These are phyloP conservation scores for Lichtheimia ramosa DNA, from an alignment of 371 early-diverging fungal species.

Conservation along the genomic window DNA sequence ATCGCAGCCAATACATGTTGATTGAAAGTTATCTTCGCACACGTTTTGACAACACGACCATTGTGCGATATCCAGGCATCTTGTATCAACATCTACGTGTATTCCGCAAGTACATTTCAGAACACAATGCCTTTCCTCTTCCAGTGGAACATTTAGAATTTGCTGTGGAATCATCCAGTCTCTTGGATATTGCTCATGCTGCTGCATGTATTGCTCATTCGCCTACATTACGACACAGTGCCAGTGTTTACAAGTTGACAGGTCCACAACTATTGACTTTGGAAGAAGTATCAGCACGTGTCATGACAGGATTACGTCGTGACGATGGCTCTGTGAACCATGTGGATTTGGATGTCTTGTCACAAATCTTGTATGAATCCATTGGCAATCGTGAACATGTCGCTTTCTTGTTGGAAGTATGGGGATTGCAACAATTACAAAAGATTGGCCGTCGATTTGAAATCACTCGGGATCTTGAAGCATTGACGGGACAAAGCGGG, in stretches of 20 bases:
- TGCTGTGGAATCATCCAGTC: slow-evolving; percentile 46
- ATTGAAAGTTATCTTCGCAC: slow-evolving; percentile 42
- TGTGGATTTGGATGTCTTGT: slow-evolving; percentile 30
- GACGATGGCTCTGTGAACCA: slow-evolving; percentile 28
- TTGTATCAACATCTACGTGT: slow-evolving; percentile 47
- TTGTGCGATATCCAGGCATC: slow-evolving; percentile 51
- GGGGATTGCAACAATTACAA: slow-evolving; percentile 44
- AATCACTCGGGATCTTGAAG: slow-evolving; percentile 50
- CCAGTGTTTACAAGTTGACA: slow-evolving; percentile 44
- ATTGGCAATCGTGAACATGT: slow-evolving; percentile 51
- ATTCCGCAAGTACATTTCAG: slow-evolving; percentile 46
- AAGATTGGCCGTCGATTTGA: slow-evolving; percentile 39
- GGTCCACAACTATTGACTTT: slow-evolving; percentile 43
- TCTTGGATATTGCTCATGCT: slow-evolving; percentile 48
- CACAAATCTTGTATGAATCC: slow-evolving; percentile 33
- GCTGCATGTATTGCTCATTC: slow-evolving; percentile 44
- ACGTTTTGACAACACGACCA: slow-evolving; percentile 37
- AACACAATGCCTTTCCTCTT: slow-evolving; percentile 49
- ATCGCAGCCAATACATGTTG: slow-evolving; percentile 43
- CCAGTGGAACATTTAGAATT: slow-evolving; percentile 37
- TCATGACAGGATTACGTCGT: slow-evolving; percentile 35
- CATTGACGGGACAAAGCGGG: slow-evolving; percentile 54
- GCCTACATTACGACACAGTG: slow-evolving; percentile 37
- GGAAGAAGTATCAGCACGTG: slow-evolving; percentile 44
- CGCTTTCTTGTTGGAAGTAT: slow-evolving; percentile 46